Evolutionary conservation across 352 stramenopile species (phyloP).

Genomic region (Globisporangium carolinianum): DNA sequence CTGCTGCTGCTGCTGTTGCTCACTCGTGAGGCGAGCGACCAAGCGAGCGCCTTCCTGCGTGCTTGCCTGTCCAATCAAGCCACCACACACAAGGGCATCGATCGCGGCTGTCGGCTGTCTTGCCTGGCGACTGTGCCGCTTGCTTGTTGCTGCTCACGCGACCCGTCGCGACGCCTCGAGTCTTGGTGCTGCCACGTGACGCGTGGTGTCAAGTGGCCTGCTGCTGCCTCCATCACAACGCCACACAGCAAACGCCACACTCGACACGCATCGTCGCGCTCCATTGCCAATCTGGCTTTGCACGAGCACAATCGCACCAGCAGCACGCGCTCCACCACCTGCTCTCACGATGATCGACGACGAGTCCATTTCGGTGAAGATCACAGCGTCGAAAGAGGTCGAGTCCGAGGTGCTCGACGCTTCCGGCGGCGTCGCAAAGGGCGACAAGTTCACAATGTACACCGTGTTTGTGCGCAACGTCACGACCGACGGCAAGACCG

Average conservation of each 20-base stretch:
- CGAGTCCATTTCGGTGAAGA: constrained; percentile 57
- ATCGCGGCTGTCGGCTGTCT: too few species aligned
- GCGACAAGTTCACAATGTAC: constrained; percentile 80
- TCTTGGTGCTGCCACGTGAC: too few species aligned
- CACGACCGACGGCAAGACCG: constrained; percentile 62
- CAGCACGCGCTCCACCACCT: neutral
- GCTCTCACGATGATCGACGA: constrained; percentile 39
- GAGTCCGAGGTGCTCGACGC: constrained; percentile 12
- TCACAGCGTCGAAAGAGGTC: constrained; percentile 54
- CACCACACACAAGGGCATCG: too few species aligned
- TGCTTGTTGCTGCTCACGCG: too few species aligned
- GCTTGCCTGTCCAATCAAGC: too few species aligned
- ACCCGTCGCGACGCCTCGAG: too few species aligned
- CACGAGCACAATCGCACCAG: neutral
- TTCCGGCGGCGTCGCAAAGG: constrained; percentile 15
- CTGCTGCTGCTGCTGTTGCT: too few species aligned
- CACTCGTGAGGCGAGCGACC: too few species aligned
- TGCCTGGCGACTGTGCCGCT: too few species aligned
- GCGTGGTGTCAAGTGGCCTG: too few species aligned
- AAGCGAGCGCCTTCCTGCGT: too few species aligned
- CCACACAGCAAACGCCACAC: neutral
- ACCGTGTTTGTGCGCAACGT: constrained; percentile 78
- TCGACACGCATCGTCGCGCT: neutral
- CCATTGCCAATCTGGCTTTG: too few species aligned
- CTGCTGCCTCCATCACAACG: neutral